A percentile compares a stretch with the other conserved stretches of the same genome.
Evolutionary conservation across 2,329 filamentous ascomycete genomes (phyloP).

Genomic region (Stemphylium vesicarium): DNA sequence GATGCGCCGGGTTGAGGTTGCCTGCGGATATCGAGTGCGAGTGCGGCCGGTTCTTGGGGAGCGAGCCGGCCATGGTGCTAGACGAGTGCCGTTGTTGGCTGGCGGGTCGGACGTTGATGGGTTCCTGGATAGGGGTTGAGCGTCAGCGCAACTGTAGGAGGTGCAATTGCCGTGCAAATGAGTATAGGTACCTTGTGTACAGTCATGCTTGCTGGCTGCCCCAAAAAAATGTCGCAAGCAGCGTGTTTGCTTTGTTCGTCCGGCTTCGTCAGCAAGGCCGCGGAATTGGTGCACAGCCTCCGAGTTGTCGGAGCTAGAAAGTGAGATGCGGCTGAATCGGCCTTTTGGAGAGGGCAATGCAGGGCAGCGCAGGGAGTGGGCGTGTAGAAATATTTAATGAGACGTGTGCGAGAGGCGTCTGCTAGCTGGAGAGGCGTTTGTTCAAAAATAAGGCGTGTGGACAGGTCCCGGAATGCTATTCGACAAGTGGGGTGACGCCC

Average conservation of each 20-base stretch:
- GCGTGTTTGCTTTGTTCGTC: conserved; percentile 22
- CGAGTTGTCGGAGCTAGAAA: conserved; percentile 20
- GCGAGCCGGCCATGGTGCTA: conserved; percentile 63
- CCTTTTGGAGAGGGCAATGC: conserved; percentile 18
- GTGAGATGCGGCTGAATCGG: conserved; percentile 28
- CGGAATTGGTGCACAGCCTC: conserved; percentile 31
- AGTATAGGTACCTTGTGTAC: conserved; percentile 45
- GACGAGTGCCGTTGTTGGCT: conserved; percentile 54
- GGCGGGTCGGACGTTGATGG: conserved; percentile 52
- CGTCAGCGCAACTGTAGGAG: conserved; percentile 39
- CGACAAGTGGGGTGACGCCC: conserved; percentile 28
- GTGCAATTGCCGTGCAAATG: conserved; percentile 3
- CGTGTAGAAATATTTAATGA: conserved; percentile 16
- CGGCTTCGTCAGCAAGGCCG: conserved; percentile 20
- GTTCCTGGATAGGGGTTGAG: conserved; percentile 38
- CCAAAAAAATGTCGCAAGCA: conserved; percentile 12
- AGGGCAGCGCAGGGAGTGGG: conserved; percentile 21
- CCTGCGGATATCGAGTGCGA: conserved; percentile 81
- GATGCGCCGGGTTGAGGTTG: conserved; percentile 79
- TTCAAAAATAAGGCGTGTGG: conserved; percentile 29
- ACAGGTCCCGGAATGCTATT: conserved; percentile 35
- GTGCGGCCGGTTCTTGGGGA: conserved; percentile 74
- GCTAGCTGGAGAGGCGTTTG: conserved; percentile 16
- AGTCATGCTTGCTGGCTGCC: conserved; percentile 38
- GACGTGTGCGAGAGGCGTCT: conserved; percentile 19